Conservation (phyloP, 2,329 filamentous ascomycete species). For the Emydomyces testavorans region DNA sequence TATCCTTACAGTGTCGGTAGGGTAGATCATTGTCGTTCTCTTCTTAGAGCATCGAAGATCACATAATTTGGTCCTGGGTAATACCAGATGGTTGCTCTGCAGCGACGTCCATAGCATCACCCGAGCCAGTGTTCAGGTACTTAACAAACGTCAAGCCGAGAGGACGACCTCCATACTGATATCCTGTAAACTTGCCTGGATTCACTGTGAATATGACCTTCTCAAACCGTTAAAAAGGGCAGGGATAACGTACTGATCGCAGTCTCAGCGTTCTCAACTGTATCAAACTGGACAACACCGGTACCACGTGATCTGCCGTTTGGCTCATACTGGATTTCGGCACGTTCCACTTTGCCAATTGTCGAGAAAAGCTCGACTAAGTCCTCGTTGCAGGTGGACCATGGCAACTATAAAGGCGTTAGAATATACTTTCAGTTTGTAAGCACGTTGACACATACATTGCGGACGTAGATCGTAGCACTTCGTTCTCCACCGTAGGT, state of each 20-base stretch:
- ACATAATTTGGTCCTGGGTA: conserved; percentile 99
- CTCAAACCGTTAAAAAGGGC: not conserved
- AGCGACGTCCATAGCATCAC: conserved; percentile 73
- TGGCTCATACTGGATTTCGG: conserved; percentile 97
- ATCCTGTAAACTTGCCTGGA: conserved; percentile 83
- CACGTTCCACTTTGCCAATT: conserved; percentile 93
- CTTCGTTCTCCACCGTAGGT: conserved; percentile 74
- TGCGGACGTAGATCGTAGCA: conserved; percentile 86
- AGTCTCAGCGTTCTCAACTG: conserved; percentile 71
- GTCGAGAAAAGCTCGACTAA: conserved; percentile 92
- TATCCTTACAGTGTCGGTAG: not conserved
- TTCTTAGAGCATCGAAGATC: conserved; percentile 19
- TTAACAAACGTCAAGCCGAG: conserved; percentile 89
- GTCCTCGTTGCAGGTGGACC: conserved; percentile 98
- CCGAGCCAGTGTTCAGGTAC: conserved; percentile 60
- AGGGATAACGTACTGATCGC: conserved; percentile 53
- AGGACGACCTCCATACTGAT: conserved; percentile 91
- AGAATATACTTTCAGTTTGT: conserved; percentile 18
- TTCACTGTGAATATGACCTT: conserved; percentile 21
- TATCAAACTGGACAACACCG: conserved; percentile 91
- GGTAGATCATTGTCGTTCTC: not conserved
- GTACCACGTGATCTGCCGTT: conserved; percentile 91
- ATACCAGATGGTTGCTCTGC: conserved; percentile 44
- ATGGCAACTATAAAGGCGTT: conserved; percentile 59
- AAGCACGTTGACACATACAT: conserved; percentile 63